These are phyloP conservation scores for Tolypocladium capitatum DNA, from an alignment of 2,329 filamentous ascomycete genomes.

Conservation along the genomic window DNA sequence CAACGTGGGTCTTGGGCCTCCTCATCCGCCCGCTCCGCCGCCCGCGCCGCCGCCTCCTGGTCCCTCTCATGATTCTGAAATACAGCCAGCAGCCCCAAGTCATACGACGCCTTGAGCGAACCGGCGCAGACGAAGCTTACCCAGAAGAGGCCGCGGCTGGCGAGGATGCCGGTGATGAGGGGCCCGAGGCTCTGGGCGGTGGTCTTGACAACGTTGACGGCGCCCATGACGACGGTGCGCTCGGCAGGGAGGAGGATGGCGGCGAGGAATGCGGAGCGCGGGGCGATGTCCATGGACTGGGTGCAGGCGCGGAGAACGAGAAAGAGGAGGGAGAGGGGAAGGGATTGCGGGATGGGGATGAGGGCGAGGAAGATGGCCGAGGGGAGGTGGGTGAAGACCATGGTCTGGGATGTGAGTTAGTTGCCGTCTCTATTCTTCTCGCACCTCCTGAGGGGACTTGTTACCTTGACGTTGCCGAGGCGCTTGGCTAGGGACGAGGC, in stretches of 20 bases:
- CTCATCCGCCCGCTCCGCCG: neutral
- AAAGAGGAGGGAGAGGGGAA: conserved; percentile 43
- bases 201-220: conserved; percentile 58
- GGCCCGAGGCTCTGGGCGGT: conserved; percentile 48
- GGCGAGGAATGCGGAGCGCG: conserved; percentile 55
- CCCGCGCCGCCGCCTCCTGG: neutral
- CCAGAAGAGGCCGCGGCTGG: conserved; percentile 42
- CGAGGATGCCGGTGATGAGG: conserved; percentile 49
- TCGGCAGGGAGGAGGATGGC: conserved; percentile 50
- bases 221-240: conserved; percentile 58
- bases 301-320: conserved; percentile 48
- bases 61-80: conserved; percentile 7
- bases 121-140: conserved; percentile 52
- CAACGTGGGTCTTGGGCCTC: neutral
- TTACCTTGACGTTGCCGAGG: conserved; percentile 49
- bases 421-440: too few species aligned
- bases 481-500: conserved; percentile 41
- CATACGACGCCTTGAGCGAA: conserved; percentile 46
- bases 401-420: conserved; percentile 37
- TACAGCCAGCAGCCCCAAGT: conserved; percentile 38
- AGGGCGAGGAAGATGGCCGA: conserved; percentile 52
- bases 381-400: conserved; percentile 64
- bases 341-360: conserved; percentile 41
- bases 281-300: conserved; percentile 58
- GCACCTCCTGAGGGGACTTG: conserved; percentile 3